phyloP scores from a whole-genome alignment of 306 rosid species.

The Quercus cerris region DNA sequence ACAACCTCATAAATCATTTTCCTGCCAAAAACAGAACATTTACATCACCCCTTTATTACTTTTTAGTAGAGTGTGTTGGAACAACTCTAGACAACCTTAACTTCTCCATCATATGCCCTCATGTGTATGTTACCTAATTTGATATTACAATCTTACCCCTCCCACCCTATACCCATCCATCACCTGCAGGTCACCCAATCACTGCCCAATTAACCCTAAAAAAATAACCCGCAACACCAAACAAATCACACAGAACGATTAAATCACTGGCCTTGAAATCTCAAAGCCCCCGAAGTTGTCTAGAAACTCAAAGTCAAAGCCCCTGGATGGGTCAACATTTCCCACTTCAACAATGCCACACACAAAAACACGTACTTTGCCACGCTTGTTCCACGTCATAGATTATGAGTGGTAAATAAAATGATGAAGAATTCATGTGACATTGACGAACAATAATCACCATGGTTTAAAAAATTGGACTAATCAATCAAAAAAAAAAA shows the following conservation, averaged over 20 bases:
- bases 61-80: slow-evolving; percentile 29
- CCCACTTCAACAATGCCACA: too few relatives aligned
- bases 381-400: too few relatives aligned
- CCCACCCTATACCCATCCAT: background rate
- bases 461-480: too few relatives aligned
- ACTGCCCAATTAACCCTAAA: too few relatives aligned
- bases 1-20: background rate
- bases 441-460: too few relatives aligned
- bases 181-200: background rate
- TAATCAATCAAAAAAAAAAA: too few relatives aligned
- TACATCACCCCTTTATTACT: slow-evolving; percentile 6
- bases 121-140: background rate
- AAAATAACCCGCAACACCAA: too few relatives aligned
- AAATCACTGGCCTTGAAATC: too few relatives aligned
- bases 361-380: background rate
- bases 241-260: too few relatives aligned
- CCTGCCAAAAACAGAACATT: slow-evolving; percentile 11
- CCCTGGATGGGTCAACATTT: background rate
- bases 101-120: slow-evolving; percentile 3
- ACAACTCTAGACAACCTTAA: slow-evolving; percentile 58
- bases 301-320: background rate
- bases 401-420: too few relatives aligned
- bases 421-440: too few relatives aligned
- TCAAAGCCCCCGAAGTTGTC: too few relatives aligned
- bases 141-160: background rate